These are phyloP conservation scores for Xanthoconium separans DNA, from an alignment of 1,284 basidiomycete species.

Conservation along the genomic window DNA sequence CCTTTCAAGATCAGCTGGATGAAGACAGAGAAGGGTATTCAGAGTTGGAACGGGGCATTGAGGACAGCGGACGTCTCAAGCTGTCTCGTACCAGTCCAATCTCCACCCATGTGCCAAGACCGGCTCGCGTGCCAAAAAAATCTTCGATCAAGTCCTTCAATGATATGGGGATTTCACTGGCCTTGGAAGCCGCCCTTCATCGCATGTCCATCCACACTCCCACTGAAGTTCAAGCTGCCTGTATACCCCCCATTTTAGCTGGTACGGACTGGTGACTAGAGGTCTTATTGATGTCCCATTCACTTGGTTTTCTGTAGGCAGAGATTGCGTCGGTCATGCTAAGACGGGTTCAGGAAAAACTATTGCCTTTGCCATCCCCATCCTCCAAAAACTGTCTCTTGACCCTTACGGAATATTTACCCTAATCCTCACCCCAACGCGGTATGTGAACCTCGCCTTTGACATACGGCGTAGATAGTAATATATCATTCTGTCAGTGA, in stretches of 20 bases:
- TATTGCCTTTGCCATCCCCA: slow-evolving; percentile 94
- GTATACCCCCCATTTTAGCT: slow-evolving; percentile 84
- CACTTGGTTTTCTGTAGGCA: slow-evolving; percentile 45
- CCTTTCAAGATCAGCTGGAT: not conserved
- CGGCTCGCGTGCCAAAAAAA: not conserved
- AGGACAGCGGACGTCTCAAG: slow-evolving; percentile 20
- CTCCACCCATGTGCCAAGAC: not conserved
- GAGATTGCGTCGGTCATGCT: slow-evolving; percentile 94
- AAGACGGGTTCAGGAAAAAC: slow-evolving; percentile 99
- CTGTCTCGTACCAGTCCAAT: slow-evolving; percentile 4
- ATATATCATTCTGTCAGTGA: slow-evolving; percentile 55
- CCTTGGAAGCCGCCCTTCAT: slow-evolving; percentile 69
- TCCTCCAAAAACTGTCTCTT: slow-evolving; percentile 82
- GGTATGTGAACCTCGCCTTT: slow-evolving; percentile 48
- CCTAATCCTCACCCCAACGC: slow-evolving; percentile 90
- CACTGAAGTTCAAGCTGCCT: slow-evolving; percentile 88
- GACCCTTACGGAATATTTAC: slow-evolving; percentile 96
- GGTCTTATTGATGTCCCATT: not conserved
- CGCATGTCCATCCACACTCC: slow-evolving; percentile 86
- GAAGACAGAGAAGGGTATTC: not conserved
- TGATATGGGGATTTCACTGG: slow-evolving; percentile 72
- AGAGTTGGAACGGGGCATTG: not conserved
- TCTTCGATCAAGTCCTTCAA: slow-evolving; percentile 47
- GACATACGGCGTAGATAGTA: not conserved
- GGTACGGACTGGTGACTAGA: slow-evolving; percentile 47